phyloP scores from a whole-genome alignment of 169 alveolate species.

The Cyclospora cayetanensis region DNA sequence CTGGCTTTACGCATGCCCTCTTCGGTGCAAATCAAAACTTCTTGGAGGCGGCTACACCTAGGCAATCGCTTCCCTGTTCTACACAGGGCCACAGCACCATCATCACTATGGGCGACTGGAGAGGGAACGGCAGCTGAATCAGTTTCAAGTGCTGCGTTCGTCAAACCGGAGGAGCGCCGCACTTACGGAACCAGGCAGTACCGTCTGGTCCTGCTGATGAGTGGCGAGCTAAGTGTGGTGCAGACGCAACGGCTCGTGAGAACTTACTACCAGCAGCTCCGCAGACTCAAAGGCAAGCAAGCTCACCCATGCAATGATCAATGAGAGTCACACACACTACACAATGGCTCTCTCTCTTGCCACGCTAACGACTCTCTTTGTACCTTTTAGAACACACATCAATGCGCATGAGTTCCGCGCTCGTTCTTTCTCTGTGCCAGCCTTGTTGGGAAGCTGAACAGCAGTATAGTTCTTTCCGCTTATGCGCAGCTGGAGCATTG shows the following conservation, averaged over 20 bases:
- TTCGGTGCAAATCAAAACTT: too few species aligned
- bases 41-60: not conserved
- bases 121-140: not conserved
- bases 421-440: too few species aligned
- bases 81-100: not conserved
- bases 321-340: too few species aligned
- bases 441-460: too few species aligned
- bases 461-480: too few species aligned
- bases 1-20: too few species aligned
- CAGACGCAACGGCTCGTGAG: not conserved
- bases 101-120: not conserved
- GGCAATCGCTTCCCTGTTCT: too few species aligned
- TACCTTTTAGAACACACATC: too few species aligned
- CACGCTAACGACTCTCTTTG: too few species aligned
- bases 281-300: not conserved
- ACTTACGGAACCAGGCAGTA: not conserved
- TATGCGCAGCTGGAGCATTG: not conserved
- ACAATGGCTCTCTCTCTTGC: too few species aligned
- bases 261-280: not conserved
- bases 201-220: constrained; percentile 5
- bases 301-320: not conserved
- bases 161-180: not conserved
- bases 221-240: not conserved
- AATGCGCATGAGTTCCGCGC: too few species aligned
- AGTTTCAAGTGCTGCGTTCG: not conserved